Base-by-base conservation (phyloP, 2,329 filamentous ascomycete genomes). In the Colletotrichum sidae region DNA sequence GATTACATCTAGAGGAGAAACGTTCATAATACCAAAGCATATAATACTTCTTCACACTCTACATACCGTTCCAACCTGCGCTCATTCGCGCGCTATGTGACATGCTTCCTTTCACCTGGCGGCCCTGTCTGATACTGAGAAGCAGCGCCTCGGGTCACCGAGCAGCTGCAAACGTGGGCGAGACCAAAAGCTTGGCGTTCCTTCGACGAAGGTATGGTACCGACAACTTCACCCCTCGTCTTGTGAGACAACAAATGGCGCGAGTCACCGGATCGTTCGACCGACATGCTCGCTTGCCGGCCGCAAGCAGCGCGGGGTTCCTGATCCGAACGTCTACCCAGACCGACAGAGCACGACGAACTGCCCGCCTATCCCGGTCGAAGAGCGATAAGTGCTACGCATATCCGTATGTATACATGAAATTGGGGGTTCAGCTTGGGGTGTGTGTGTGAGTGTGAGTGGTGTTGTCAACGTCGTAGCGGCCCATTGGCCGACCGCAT, bases 11-110 rank as follows among this genome's bases (percentile, higher is more conserved):
- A 64, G 38, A 54, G 34, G 34, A 60, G 42, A 64, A n/a, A 42
- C 35, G 42, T 49, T 55, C 39, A 55, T 64, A 64, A 60, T 64
- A 64, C 50, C 60, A 62, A 45, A 37, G 54, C 41, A 54, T 56
- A 35, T 17, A 10, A 56, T 55, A 60, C 60, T 65, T 46, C 45
- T 13, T 60, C 10, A 42, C 38, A 60, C 39, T 34, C 34, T 25
- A n/a, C n/a, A 13, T 3, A n/a, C 10, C 11, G 25, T 5, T 25
- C 25, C n/a, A 9, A n/a, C 33, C 44, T 9, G 44, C 12, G 8
- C 15, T 17, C 8, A 10, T 1, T 8, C 15, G n/a, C 7, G 13
- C n/a, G 25, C 42, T 12, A 9, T 46, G 17, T 10, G 8, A 10
- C 44, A 33, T 46, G 44, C 10, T 13, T 5, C 13, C 38, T 15